Base-by-base conservation (phyloP, 176 grass and related monocot genomes). In the Elaeis guineensis region DNA sequence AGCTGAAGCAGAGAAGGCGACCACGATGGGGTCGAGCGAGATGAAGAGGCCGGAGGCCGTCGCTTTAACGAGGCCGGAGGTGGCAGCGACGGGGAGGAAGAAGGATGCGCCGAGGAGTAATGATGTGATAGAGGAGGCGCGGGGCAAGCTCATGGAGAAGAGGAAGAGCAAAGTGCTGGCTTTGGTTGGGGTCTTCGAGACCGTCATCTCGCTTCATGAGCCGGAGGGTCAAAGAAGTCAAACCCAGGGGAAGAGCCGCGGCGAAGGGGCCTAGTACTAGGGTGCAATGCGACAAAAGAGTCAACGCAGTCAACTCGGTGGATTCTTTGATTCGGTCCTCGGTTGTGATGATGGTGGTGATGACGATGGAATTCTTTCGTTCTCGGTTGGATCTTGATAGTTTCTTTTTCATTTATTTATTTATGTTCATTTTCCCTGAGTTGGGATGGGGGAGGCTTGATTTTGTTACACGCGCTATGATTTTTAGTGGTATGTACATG, bases 91-190 rank as follows among this genome's bases (percentile, higher is more conserved):
- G 65, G 28, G 50, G 52, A 35, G 52, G 52, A 56, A 68, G 65
- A 56, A 56, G 19, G 65, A 54, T 25, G 51, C 25, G 28, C 26
- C 18, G 4, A 35, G 20, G 11, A 68, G 29, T 24, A 68, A 68
- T 14, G 65, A 68, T 15, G 52, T 68, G 65, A 29, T 68, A 3
- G 65, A 56, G 65, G 65, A 44, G 65, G 35, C 65, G 0, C 14
- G 65, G 11, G 39, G 52, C 52, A 68, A 55, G 19, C 52, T 68
- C 4, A 11, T 56, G 65, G 26, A 56, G 26, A 68, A 16, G 65
- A 57, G 21, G 65, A 56, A 68, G 65, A 48, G 65, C 65, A 57
- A 68, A 15, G 65, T 68, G 65, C 15, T 17, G n/a, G 65, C 65
- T 9, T 21, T 68, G 65, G 65, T 68, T 3, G 65, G 65, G 0